Evolutionary conservation across 2,329 filamentous ascomycete genomes (phyloP), one percentile per base, ranked within the genome.

Genomic region (Trichoderma harzianum): DNA sequence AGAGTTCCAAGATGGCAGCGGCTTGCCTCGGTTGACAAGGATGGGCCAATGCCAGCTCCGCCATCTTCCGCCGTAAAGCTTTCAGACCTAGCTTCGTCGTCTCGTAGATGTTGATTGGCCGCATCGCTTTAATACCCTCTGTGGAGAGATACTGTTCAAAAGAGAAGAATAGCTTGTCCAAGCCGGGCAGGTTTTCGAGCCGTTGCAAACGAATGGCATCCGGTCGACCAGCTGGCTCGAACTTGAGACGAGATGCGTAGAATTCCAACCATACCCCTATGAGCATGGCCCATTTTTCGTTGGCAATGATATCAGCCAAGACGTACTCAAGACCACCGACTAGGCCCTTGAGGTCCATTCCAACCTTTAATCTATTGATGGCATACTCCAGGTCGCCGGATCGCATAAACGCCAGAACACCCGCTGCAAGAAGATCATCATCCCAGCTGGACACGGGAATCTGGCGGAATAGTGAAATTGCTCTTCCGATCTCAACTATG

Each of bases 281-380:
- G 1, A 83, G 73, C 16, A 75, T 68, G 2, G 78, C 58, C 84
- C 84, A 86, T 4, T 80, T 75, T 12, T 76, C 74, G 3, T 77
- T 77, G 34, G 74, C 77, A 39, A 88, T 79, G 2, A 81, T 80
- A 60, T 83, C 78, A 8, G 83, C 78, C 21, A 87, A 74, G 7
- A 88, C 73, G 21, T 82, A 76, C 58, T 86, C 85, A 7, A 88
- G 75, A 2, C 84, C 85, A 7, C 81, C 78, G 1, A 79, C 77
- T 30, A 84, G 76, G 6, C 78, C 76, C 14, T 75, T 75, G 21
- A 74, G 72, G 6, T 79, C 72, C 11, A 87, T 73, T 4, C 83
- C 84, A 3, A 73, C 76, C 51, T 78, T 79, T 74, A 86, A 86
- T 24, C 83, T 75, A 3, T 79, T 74, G 18, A 86, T 73, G 0